These are phyloP conservation scores for Achlya hypogyna DNA, from an alignment of 352 stramenopile species.

Conservation along the genomic window DNA sequence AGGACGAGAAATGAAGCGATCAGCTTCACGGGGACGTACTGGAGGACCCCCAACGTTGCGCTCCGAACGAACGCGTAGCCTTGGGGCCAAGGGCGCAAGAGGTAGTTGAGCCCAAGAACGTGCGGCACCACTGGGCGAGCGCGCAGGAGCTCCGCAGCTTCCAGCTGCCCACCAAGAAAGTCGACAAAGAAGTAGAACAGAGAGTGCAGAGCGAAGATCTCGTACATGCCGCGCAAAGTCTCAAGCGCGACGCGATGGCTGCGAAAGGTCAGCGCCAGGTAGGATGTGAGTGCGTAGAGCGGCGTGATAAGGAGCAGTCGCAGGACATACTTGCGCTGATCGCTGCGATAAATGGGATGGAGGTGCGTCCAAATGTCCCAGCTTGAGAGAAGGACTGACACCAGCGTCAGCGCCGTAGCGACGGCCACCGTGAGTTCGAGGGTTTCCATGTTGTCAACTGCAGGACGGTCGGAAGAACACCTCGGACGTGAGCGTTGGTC, in stretches of 20 bases:
- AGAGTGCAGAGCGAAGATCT: slow-evolving; percentile 88
- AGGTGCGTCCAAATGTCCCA: slow-evolving; percentile 83
- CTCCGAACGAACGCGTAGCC: slow-evolving; percentile 86
- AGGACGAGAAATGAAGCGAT: slow-evolving; percentile 81
- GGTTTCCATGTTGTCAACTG: not conserved
- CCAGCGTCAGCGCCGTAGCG: slow-evolving; percentile 74
- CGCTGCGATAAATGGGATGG: slow-evolving; percentile 79
- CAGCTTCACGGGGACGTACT: slow-evolving; percentile 87
- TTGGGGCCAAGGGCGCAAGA: slow-evolving; percentile 84
- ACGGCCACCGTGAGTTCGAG: slow-evolving; percentile 27
- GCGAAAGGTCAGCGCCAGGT: slow-evolving; percentile 82
- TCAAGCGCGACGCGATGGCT: slow-evolving; percentile 82
- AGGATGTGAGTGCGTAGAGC: slow-evolving; percentile 86
- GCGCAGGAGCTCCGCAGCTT: slow-evolving; percentile 65
- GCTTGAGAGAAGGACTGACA: slow-evolving; percentile 63
- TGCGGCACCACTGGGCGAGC: slow-evolving; percentile 77
- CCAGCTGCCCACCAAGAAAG: slow-evolving; percentile 70
- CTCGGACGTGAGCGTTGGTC: too few species aligned
- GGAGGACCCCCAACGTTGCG: slow-evolving; percentile 86
- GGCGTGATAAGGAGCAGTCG: slow-evolving; percentile 90
- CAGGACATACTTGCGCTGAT: slow-evolving; percentile 84
- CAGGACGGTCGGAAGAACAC: too few species aligned
- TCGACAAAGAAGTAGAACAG: slow-evolving; percentile 89
- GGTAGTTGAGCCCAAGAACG: slow-evolving; percentile 54
- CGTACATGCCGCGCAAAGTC: slow-evolving; percentile 85